phyloP scores from a whole-genome alignment of 2,329 filamentous ascomycete genomes.

The Amphichorda felina region DNA sequence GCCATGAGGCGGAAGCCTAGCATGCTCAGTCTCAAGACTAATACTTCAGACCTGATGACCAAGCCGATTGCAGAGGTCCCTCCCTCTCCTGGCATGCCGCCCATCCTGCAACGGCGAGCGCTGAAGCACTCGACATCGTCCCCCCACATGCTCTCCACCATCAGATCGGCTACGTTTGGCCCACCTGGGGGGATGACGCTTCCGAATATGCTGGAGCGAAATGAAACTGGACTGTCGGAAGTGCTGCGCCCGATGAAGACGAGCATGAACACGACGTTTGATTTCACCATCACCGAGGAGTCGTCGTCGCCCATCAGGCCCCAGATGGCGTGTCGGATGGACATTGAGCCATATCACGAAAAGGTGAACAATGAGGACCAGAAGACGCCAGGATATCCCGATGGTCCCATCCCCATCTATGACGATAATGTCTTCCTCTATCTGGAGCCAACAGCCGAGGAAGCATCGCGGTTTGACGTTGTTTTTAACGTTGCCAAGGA shows the following conservation, averaged over 20 bases:
- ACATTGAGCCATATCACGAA: slow-evolving; percentile 46
- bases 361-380: slow-evolving; percentile 66
- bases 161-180: slow-evolving; percentile 48
- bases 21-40: slow-evolving; percentile 65
- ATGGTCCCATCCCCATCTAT: slow-evolving; percentile 74
- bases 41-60: slow-evolving; percentile 42
- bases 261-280: slow-evolving; percentile 20
- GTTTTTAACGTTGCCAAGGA: slow-evolving; percentile 79
- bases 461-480: slow-evolving; percentile 68
- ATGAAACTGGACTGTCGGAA: slow-evolving; percentile 47
- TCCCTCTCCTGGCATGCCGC: slow-evolving; percentile 40
- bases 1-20: slow-evolving; percentile 64
- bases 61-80: slow-evolving; percentile 37
- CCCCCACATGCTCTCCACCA: slow-evolving; percentile 50
- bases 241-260: slow-evolving; percentile 40
- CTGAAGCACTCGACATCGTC: slow-evolving; percentile 58
- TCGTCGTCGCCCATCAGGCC: slow-evolving; percentile 44
- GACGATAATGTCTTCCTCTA: slow-evolving; percentile 69
- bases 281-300: slow-evolving; percentile 38
- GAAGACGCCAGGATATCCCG: slow-evolving; percentile 72
- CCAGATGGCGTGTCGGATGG: slow-evolving; percentile 48
- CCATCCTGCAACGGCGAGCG: slow-evolving; percentile 49
- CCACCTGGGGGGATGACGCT: slow-evolving; percentile 53
- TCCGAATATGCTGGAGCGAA: slow-evolving; percentile 46
- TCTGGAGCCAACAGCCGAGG: slow-evolving; percentile 65